These are phyloP conservation scores for Podospora conica DNA, from an alignment of 495 filamentous ascomycete genomes.

Conservation along the genomic window DNA sequence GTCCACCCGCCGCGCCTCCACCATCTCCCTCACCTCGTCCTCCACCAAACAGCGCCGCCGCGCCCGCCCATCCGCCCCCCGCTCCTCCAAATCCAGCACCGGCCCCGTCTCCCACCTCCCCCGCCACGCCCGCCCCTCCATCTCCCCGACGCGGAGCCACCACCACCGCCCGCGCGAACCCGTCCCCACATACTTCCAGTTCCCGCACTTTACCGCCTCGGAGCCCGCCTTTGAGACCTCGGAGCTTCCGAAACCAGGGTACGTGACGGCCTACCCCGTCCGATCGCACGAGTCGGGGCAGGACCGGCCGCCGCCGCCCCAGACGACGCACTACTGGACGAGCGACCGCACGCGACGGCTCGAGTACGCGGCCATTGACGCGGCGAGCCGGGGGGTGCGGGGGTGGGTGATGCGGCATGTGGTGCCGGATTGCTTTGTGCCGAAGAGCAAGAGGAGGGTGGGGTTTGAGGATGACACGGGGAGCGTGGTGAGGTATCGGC, in stretches of 20 bases:
- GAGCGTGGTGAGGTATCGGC: conserved; percentile 49
- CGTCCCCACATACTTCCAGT: conserved; percentile 39
- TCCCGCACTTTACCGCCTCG: conserved; percentile 42
- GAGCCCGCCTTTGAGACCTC: conserved; percentile 25
- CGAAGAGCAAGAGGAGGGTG: conserved; percentile 36
- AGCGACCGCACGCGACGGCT: conserved; percentile 47
- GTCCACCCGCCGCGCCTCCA: conserved; percentile 19
- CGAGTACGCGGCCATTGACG: conserved; percentile 54
- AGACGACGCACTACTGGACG: conserved; percentile 54
- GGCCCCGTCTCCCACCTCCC: conserved; percentile 22
- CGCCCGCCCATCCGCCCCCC: conserved; percentile 29
- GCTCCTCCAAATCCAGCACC: conserved; percentile 32
- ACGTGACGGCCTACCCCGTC: conserved; percentile 11
- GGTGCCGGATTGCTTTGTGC: conserved; percentile 50
- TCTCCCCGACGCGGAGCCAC: conserved; percentile 22
- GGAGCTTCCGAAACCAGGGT: conserved; percentile 8
- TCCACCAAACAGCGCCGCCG: conserved; percentile 29
- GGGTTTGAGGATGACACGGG: conserved; percentile 48
- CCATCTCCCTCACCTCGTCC: conserved; percentile 20
- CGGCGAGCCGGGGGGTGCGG: conserved; percentile 44
- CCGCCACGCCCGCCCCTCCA: conserved; percentile 21
- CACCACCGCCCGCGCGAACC: conserved; percentile 21
- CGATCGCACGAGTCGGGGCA: conserved; percentile 11
- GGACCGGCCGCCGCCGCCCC: conserved; percentile 39
- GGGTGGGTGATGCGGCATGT: conserved; percentile 49